Evolutionary conservation across 2,329 filamentous ascomycete species (phyloP).

Genomic region (Nectriaceae sp.): DNA sequence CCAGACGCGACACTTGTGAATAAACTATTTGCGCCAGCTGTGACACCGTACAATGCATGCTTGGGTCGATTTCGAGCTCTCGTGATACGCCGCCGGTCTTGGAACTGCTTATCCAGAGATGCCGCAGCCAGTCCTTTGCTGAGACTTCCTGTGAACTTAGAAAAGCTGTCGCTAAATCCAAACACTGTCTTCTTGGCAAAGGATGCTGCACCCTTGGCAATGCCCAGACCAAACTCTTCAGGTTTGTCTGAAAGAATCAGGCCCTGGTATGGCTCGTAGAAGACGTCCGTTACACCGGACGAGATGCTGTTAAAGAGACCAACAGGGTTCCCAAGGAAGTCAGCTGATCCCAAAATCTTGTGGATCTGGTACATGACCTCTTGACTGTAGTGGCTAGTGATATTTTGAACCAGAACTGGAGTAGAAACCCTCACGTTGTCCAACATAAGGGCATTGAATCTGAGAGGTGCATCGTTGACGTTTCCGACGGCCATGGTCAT

Average conservation of each 20-base stretch:
- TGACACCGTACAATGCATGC: slow-evolving; percentile 95
- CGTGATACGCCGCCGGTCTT: slow-evolving; percentile 92
- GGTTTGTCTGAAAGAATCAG: slow-evolving; percentile 95
- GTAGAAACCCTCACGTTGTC: slow-evolving; percentile 94
- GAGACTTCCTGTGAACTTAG: slow-evolving; percentile 95
- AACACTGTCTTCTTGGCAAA: slow-evolving; percentile 99
- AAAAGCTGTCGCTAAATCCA: slow-evolving; percentile 94
- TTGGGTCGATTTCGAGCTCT: slow-evolving; percentile 92
- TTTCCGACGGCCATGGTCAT: slow-evolving; percentile 99
- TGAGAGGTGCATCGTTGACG: slow-evolving; percentile 94
- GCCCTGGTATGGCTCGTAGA: slow-evolving; percentile 98
- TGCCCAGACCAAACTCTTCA: slow-evolving; percentile 91
- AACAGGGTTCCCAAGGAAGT: slow-evolving; percentile 96
- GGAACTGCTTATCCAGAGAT: slow-evolving; percentile 97
- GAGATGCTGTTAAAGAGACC: slow-evolving; percentile 98
- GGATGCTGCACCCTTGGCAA: slow-evolving; percentile 93
- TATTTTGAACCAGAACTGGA: slow-evolving; percentile 78
- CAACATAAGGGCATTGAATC: slow-evolving; percentile 89
- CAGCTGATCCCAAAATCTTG: slow-evolving; percentile 94
- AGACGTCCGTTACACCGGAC: slow-evolving; percentile 95
- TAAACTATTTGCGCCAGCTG: slow-evolving; percentile 91
- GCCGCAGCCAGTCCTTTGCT: slow-evolving; percentile 95
- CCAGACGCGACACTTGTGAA: slow-evolving; percentile 91
- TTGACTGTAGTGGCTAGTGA: slow-evolving; percentile 94
- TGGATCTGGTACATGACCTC: slow-evolving; percentile 95